Evolutionary conservation across 2,329 filamentous ascomycete species (phyloP).

Genomic region (Talaromyces islandicus): DNA sequence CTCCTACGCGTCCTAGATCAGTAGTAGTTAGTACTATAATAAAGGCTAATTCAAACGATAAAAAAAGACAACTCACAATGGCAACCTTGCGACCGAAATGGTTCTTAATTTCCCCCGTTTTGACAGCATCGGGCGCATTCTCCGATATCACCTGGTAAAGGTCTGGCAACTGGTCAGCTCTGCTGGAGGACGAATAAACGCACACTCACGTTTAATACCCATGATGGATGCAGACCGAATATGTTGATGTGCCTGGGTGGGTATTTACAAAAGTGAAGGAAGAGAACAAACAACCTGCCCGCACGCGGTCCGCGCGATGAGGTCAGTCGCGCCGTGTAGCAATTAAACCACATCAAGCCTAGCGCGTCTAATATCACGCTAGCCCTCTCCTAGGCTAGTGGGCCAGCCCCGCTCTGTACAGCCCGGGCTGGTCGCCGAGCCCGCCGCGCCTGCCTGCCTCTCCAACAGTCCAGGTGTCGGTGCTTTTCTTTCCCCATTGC

Average conservation of each 20-base stretch:
- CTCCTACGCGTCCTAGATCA: slow-evolving; percentile 51
- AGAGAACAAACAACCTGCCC: not conserved
- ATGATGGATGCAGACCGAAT: slow-evolving; percentile 24
- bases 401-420: not conserved
- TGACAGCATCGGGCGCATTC: slow-evolving; percentile 90
- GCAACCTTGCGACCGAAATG: slow-evolving; percentile 98
- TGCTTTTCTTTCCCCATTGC: not conserved
- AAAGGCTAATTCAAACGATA: not conserved
- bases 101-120: slow-evolving; percentile 96
- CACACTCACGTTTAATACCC: slow-evolving; percentile 46
- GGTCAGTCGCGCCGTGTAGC: slow-evolving; percentile 8
- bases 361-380: not conserved
- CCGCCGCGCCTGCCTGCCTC: not conserved
- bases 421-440: not conserved
- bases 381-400: not conserved
- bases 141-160: slow-evolving; percentile 80
- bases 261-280: not conserved
- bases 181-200: not conserved
- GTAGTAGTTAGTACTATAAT: slow-evolving; percentile 11
- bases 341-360: slow-evolving; percentile 5
- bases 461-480: not conserved
- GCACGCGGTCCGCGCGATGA: slow-evolving; percentile 11
- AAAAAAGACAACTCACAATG: slow-evolving; percentile 63
- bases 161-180: slow-evolving; percentile 36
- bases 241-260: not conserved